These are phyloP conservation scores for Mycena maculata DNA, from an alignment of 768 basidiomycete species.

Conservation along the genomic window DNA sequence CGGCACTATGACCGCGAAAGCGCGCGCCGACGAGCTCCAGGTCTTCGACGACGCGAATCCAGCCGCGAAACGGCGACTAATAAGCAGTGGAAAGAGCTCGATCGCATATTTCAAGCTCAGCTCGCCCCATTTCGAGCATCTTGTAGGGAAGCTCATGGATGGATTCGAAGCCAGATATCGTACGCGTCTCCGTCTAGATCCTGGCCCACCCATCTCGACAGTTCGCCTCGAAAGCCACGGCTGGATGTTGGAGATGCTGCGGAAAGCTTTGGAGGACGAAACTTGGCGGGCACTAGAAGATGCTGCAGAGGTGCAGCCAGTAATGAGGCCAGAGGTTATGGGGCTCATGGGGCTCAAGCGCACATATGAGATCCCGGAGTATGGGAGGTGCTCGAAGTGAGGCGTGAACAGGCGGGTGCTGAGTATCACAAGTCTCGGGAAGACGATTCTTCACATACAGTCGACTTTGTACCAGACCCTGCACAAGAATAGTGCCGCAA, in stretches of 20 bases:
- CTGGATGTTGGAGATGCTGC: constrained; percentile 17
- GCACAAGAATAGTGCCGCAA: too few relatives aligned
- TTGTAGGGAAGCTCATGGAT: not conserved
- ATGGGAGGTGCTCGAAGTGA: constrained; percentile 7
- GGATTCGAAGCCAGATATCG: constrained; percentile 12
- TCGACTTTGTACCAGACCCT: constrained; percentile 8
- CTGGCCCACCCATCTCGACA: constrained; percentile 5
- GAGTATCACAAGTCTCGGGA: constrained; percentile 5
- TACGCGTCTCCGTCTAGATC: constrained; percentile 4
- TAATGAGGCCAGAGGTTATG: not conserved
- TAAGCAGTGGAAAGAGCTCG: constrained; percentile 4
- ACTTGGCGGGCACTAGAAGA: constrained; percentile 12
- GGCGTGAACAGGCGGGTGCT: constrained; percentile 8
- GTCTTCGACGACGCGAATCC: constrained; percentile 9
- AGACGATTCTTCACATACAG: constrained; percentile 12
- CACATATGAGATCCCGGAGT: constrained; percentile 17
- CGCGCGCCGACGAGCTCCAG: constrained; percentile 10
- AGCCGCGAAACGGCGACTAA: constrained; percentile 8
- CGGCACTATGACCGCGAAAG: constrained; percentile 15
- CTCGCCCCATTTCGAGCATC: constrained; percentile 5
- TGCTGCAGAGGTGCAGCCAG: constrained; percentile 7
- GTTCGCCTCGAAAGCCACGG: constrained; percentile 11
- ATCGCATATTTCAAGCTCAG: not conserved
- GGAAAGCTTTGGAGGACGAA: constrained; percentile 8
- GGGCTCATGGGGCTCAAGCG: constrained; percentile 6